Evolutionary conservation across 2,329 filamentous ascomycete species (phyloP).

Genomic region (Fusarium acutatum): DNA sequence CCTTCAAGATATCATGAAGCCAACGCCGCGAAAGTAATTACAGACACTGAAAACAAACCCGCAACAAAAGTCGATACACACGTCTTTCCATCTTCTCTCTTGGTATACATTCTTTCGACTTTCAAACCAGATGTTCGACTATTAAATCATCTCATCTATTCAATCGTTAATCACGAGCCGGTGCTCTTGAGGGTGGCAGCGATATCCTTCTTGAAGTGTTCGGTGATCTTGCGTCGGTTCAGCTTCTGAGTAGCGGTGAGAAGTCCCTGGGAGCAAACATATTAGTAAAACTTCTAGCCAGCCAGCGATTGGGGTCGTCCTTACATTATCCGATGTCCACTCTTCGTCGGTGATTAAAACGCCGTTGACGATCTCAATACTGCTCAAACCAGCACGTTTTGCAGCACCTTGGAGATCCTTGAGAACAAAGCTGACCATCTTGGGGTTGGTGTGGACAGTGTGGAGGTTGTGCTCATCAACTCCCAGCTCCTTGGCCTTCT

Average conservation of each 20-base stretch:
- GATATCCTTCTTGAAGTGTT: conserved; percentile 62
- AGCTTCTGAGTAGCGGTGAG: conserved; percentile 71
- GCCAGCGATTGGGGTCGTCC: conserved; percentile 46
- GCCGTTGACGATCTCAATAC: conserved; percentile 78
- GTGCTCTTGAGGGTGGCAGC: conserved; percentile 49
- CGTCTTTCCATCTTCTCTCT: conserved; percentile 11
- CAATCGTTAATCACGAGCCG: conserved; percentile 24
- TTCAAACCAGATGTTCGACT: conserved; percentile 6
- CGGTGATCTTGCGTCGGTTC: conserved; percentile 62
- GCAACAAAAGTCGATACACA: conserved; percentile 5
- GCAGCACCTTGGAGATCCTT: conserved; percentile 75
- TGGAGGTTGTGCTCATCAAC: conserved; percentile 75
- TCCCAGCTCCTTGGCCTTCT: conserved; percentile 67
- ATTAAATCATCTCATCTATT: conserved; percentile 3
- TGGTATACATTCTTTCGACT: conserved; percentile 37
- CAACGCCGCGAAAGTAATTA: conserved; percentile 41
- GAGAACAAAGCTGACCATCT: conserved; percentile 67
- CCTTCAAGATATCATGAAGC: conserved; percentile 36
- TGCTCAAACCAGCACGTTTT: conserved; percentile 70
- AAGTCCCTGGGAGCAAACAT: conserved; percentile 54
- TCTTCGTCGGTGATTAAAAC: conserved; percentile 85
- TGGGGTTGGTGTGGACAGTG: conserved; percentile 71
- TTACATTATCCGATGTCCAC: conserved; percentile 86
- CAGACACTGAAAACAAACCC: conserved; percentile 33
- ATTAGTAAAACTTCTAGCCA: conserved; percentile 30